Evolutionary conservation across 2,329 filamentous ascomycete species (phyloP), one percentile per base, ranked within the genome.

Genomic region (Colletotrichum australisinense): DNA sequence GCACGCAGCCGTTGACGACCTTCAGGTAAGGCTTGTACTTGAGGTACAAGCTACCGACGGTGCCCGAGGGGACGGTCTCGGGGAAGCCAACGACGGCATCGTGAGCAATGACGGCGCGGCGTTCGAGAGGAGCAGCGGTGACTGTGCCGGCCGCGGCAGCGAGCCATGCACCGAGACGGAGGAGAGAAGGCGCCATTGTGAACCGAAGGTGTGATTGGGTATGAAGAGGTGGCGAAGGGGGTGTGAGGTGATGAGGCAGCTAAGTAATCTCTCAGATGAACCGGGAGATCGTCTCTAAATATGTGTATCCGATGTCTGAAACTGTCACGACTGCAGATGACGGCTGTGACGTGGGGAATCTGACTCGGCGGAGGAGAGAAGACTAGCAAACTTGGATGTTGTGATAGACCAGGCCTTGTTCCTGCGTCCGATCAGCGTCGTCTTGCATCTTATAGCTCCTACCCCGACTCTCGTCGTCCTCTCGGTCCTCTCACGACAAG

Each of bases 1-100:
- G 89, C 9, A 92, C 90, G 74, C 90, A 92, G 58, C 90, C 90
- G 76, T 89, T 88, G 22, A 85, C 84, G 5, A 91, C 86, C 55
- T 77, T 77, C 38, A 83, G 76, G 71, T 77, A 81, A 12, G 81
- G 81, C 75, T 82, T 80, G 76, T 80, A 81, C 75, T 80, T 82
- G n/a, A 80, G 76, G 63, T 81, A 81, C 32, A 80, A 69, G 28
- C 70, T 67, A 28, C 81, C 80, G 46, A 76, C 73, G 8, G 75
- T 76, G 64, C 75, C 78, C 19, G 76, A 74, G 7, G 81, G 81
- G 38, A 81, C 78, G 11, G 79, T 75, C 75, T 83, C 74, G 6
- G 76, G 57, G 53, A 83, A 81, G 1, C 80, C 80, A 52, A 81
- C 77, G 12, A 83, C 78, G n/a, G 77, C 78, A 65, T 81, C 77